phyloP scores from a whole-genome alignment of 495 filamentous ascomycete genomes.

The Podospora comata region DNA sequence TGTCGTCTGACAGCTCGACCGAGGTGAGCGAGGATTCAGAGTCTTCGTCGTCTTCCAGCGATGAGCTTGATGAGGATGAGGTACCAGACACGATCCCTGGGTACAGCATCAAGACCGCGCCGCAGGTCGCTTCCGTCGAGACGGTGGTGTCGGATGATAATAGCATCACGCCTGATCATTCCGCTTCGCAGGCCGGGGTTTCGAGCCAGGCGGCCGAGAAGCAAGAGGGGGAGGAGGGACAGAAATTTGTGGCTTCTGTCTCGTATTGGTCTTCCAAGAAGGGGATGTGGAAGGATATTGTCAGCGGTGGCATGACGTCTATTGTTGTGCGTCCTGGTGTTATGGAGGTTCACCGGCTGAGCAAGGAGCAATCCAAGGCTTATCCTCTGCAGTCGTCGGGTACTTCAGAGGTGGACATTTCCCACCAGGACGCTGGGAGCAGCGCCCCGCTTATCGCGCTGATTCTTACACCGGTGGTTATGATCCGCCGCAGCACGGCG shows the following conservation, averaged over 20 bases:
- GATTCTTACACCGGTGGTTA: slow-evolving; percentile 83
- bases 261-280: slow-evolving; percentile 78
- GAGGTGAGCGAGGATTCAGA: slow-evolving; percentile 50
- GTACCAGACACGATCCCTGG: slow-evolving; percentile 49
- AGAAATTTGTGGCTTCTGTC: slow-evolving; percentile 69
- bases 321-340: slow-evolving; percentile 79
- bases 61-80: slow-evolving; percentile 50
- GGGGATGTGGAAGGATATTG: slow-evolving; percentile 74
- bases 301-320: slow-evolving; percentile 61
- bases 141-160: slow-evolving; percentile 39
- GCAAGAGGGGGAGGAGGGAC: slow-evolving; percentile 51
- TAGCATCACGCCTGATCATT: slow-evolving; percentile 71
- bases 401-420: slow-evolving; percentile 38
- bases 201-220: slow-evolving; percentile 48
- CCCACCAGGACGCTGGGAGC: slow-evolving; percentile 36
- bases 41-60: slow-evolving; percentile 46
- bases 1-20: slow-evolving; percentile 45
- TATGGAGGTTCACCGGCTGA: slow-evolving; percentile 76
- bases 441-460: slow-evolving; percentile 66
- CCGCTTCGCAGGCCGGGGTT: slow-evolving; percentile 65
- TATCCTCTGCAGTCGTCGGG: slow-evolving; percentile 42
- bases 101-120: slow-evolving; percentile 44
- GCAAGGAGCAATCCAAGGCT: slow-evolving; percentile 41
- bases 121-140: slow-evolving; percentile 17
- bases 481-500: slow-evolving; percentile 81